Conservation (phyloP, 1,139 yeast genomes). For the Pichia cactophila region DNA sequence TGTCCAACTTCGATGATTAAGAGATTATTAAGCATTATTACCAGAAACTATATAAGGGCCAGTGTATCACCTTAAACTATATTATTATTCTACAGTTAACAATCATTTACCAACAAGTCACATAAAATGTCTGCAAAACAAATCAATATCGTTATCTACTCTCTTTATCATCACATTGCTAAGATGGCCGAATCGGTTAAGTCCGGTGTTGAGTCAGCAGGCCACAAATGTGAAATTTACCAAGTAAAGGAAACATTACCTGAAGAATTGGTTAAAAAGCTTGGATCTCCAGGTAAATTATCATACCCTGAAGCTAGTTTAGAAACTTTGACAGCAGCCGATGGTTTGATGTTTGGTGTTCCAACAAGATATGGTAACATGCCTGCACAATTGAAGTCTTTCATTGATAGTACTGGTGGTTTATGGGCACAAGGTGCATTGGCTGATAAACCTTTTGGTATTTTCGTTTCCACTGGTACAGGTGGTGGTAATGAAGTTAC, state of each 20-base stretch:
- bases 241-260: slow-evolving; percentile 77
- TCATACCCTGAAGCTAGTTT: slow-evolving; percentile 58
- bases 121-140: slow-evolving; percentile 3
- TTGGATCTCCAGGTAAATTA: slow-evolving; percentile 64
- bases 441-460: slow-evolving; percentile 65
- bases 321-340: slow-evolving; percentile 52
- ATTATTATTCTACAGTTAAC: too few species aligned
- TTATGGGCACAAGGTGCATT: slow-evolving; percentile 71
- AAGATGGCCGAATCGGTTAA: slow-evolving; percentile 59
- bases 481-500: slow-evolving; percentile 83
- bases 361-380: slow-evolving; percentile 78
- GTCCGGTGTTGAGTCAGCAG: slow-evolving; percentile 63
- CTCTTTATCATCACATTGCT: slow-evolving; percentile 71
- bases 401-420: slow-evolving; percentile 75
- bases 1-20: too few species aligned
- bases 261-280: slow-evolving; percentile 46
- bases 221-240: slow-evolving; percentile 61
- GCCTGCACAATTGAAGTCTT: slow-evolving; percentile 75
- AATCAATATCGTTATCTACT: slow-evolving; percentile 56
- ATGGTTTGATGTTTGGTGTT: slow-evolving; percentile 69
- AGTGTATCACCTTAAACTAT: too few species aligned
- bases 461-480: slow-evolving; percentile 70
- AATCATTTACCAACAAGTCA: background rate
- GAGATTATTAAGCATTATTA: background rate
- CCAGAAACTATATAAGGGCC: too few species aligned